Evolutionary conservation across 2,329 filamentous ascomycete genomes (phyloP), one percentile per base, ranked within the genome.

Genomic region (Fusarium coffeatum): DNA sequence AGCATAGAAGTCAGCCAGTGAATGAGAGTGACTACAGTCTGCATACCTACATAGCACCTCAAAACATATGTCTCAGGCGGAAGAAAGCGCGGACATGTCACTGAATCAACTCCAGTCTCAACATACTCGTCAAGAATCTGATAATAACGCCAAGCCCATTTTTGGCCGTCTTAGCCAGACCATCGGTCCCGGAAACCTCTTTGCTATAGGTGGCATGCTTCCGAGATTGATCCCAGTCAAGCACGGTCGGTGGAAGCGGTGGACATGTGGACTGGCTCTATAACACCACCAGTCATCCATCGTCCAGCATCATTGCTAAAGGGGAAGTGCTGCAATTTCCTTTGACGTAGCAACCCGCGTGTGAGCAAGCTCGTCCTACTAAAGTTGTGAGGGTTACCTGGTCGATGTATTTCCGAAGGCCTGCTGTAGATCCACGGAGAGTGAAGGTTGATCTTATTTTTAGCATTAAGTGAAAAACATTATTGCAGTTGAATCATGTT

Each of bases 241-340:
- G 45, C 45, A 47, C 22, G 55, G 51, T 55, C 59, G 73, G 73
- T 72, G 72, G 66, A 55, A 65, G 67, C 73, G 72, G 73, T 75
- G 73, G 64, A 22, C 18, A 62, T 55, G 63, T 62, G 59, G 58
- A 54, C 28, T 56, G 56, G 43, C 55, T 50, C 55, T 61, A 28
- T 41, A 43, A 47, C 32, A 64, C 48, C 34, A 62, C 66, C 58
- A 37, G 55, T 67, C 40, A 30, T 46, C 41, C 59, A 66, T 34
- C 45, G 22, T 37, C 55, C 55, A 60, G 62, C 53, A 49, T 23
- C 30, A 53, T 47, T 66, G 55, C 58, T 43, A 68, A 72, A 58
- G 32, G 53, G 63, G 57, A 70, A 64, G 50, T 54, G 32, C 18
- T 47, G 59, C 54, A 65, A 71, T 71, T 40, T 71, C 64, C 4